Percentiles rank a stretch among this genome's conserved stretches.
These are phyloP conservation scores for Metschnikowia dekortorum DNA, from an alignment of 805 yeast genomes.

Conservation along the genomic window DNA sequence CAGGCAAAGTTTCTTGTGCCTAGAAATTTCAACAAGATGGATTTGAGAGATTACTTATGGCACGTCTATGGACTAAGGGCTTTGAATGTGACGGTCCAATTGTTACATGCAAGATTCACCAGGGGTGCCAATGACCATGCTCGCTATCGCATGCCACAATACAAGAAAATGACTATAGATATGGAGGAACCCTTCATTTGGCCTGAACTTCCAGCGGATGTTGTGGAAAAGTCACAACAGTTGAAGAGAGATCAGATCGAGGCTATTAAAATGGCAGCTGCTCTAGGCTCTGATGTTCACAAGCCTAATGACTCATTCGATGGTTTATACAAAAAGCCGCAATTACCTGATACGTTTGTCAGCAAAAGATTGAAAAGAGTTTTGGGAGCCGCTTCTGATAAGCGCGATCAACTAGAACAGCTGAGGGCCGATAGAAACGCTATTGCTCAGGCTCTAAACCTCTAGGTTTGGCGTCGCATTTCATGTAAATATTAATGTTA, in stretches of 20 bases:
- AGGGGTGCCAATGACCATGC: slow-evolving; percentile 53
- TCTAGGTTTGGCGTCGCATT: slow-evolving; percentile 13
- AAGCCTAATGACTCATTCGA: slow-evolving; percentile 71
- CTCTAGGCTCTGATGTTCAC: slow-evolving; percentile 60
- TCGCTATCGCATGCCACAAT: slow-evolving; percentile 73
- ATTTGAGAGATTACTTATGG: slow-evolving; percentile 88
- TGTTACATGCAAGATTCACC: slow-evolving; percentile 65
- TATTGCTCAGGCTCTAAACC: slow-evolving; percentile 28
- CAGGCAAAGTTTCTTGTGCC: slow-evolving; percentile 97
- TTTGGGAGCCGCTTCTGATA: slow-evolving; percentile 19
- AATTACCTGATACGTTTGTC: slow-evolving; percentile 38
- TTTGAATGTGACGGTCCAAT: slow-evolving; percentile 79
- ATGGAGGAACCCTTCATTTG: slow-evolving; percentile 94
- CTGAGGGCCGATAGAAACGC: slow-evolving; percentile 25
- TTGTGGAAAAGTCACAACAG: slow-evolving; percentile 29
- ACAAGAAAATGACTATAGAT: slow-evolving; percentile 94
- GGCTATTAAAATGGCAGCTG: slow-evolving; percentile 48
- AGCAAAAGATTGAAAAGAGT: slow-evolving; percentile 22
- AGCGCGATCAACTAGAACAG: slow-evolving; percentile 20
- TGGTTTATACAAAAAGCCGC: slow-evolving; percentile 55
- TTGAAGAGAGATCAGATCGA: slow-evolving; percentile 46
- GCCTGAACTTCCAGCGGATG: slow-evolving; percentile 60
- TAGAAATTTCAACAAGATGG: slow-evolving; percentile 86
- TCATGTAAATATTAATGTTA: neutral
- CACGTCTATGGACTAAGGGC: slow-evolving; percentile 89